Base-by-base conservation (phyloP, 2,329 filamentous ascomycete genomes). In the Scopulariopsis brevicaulis region DNA sequence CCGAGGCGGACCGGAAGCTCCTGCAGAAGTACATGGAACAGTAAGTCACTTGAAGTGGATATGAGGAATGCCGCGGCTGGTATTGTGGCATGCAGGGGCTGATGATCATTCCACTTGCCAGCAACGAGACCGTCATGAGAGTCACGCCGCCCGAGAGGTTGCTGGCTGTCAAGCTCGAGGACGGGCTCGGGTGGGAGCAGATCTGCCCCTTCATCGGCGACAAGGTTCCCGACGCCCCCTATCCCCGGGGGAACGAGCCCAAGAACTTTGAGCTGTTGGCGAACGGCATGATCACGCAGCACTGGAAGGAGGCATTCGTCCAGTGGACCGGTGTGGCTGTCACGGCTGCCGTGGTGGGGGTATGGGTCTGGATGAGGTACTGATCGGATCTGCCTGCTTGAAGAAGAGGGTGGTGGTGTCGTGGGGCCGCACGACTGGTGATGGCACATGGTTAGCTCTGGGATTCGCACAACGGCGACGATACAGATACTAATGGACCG, bases 141-240 rank as follows among this genome's bases (percentile, higher is more conserved):
- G 48, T 65, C 7, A 60, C 66, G n/a, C 69, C 69, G 1, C 55
- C 63, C 3, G 65, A 68, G 14, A 62, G 63, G 34, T 59, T 72
- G 24, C 62, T 68, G 18, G 60, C 63, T 4, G 60, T 65, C 48
- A 68, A 64, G 40, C 63, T 72, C 1, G 69, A 72, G 58, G 65
- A 71, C 46, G 69, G 65, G 1, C 67, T 70, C 20, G 68, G 67
- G 10, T 71, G 69, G 70, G 68, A 71, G 57, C 59, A 71, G 46
- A 67, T 72, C 1, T 71, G 70, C 40, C 64, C 65, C 1, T 69
- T 69, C 53, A 59, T 72, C 1, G 67, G 61, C 4, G 57, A 64
- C 7, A 59, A 65, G 0, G 66, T 70, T 34, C 70, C 70, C 1
- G 59, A 64, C 3, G 58, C 60, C 40, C 63, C 60, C 0, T 69